Conservation (phyloP, 2,329 filamentous ascomycete species). For the Aspergillus sp. region DNA sequence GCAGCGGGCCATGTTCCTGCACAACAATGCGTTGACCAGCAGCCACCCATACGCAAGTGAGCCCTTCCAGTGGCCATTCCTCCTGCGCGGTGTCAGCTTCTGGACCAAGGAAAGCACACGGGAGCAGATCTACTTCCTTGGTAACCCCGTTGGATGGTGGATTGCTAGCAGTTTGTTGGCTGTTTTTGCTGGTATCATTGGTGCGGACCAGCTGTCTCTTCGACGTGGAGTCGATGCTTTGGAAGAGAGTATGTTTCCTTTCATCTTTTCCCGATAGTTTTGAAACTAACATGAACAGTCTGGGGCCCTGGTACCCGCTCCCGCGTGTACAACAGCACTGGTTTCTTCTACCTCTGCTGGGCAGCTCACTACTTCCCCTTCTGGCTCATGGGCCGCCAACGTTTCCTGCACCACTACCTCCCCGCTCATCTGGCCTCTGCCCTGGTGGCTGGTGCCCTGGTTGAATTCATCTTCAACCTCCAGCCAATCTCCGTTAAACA, state of each 20-base stretch:
- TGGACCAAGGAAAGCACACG: conserved; percentile 95
- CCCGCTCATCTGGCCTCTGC: conserved; percentile 87
- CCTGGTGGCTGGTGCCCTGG: conserved; percentile 79
- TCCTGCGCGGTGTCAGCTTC: conserved; percentile 95
- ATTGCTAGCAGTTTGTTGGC: conserved; percentile 84
- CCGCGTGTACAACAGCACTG: conserved; percentile 94
- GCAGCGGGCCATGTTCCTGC: conserved; percentile 97
- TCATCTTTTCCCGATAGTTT: background rate
- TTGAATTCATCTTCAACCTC: conserved; percentile 94
- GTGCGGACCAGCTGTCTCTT: conserved; percentile 87
- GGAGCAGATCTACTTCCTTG: conserved; percentile 97
- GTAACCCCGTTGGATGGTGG: conserved; percentile 98
- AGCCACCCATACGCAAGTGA: conserved; percentile 93
- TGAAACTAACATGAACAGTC: conserved; percentile 19
- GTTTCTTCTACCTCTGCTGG: conserved; percentile 98
- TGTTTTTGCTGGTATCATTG: conserved; percentile 85
- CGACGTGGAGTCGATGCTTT: conserved; percentile 89
- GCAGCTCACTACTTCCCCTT: conserved; percentile 96
- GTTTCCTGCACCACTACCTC: conserved; percentile 96
- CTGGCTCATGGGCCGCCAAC: conserved; percentile 94
- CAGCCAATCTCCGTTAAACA: conserved; percentile 52
- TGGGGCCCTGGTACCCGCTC: conserved; percentile 68
- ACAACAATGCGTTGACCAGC: conserved; percentile 96
- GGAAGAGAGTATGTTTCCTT: conserved; percentile 69
- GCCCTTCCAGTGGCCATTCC: conserved; percentile 96